Conservation (phyloP, 2,329 filamentous ascomycete genomes). For the Trichophyton schoenleinii region DNA sequence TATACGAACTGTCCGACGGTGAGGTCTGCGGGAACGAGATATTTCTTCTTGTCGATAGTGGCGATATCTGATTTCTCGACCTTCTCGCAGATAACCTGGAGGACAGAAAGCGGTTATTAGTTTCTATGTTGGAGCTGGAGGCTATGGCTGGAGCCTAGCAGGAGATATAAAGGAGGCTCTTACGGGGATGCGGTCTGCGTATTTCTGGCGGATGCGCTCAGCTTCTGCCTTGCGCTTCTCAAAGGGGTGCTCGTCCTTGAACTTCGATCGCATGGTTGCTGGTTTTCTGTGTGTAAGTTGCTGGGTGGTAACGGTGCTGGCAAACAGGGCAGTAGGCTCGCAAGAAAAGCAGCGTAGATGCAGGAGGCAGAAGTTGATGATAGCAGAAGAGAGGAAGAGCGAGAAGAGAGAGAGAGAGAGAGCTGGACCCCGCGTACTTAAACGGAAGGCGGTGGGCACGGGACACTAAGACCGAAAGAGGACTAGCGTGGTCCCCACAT, state of each 20-base stretch:
- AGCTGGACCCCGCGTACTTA: slow-evolving; percentile 5
- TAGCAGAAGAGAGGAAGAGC: neutral
- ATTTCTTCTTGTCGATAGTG: slow-evolving; percentile 99
- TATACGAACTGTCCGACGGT: slow-evolving; percentile 99
- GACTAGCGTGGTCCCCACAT: neutral
- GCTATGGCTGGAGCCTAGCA: neutral
- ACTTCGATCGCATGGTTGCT: slow-evolving; percentile 87
- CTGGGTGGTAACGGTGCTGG: neutral
- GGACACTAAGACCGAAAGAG: neutral
- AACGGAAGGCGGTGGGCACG: slow-evolving; percentile 4
- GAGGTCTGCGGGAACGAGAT: slow-evolving; percentile 90
- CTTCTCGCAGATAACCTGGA: slow-evolving; percentile 96
- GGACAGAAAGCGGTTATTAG: neutral
- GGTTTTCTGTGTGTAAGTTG: neutral
- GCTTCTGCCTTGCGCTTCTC: slow-evolving; percentile 99
- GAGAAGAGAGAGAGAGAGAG: neutral
- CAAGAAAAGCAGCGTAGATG: neutral
- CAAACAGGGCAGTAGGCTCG: neutral
- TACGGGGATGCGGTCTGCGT: slow-evolving; percentile 95
- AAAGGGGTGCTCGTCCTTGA: slow-evolving; percentile 99
- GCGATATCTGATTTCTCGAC: slow-evolving; percentile 99
- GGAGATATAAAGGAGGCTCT: slow-evolving; percentile 12
- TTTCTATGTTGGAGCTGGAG: neutral
- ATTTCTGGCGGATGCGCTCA: slow-evolving; percentile 98
- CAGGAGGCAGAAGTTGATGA: neutral